These are phyloP conservation scores for Blumeria hordei DNA, from an alignment of 2,329 filamentous ascomycete species.

Conservation along the genomic window DNA sequence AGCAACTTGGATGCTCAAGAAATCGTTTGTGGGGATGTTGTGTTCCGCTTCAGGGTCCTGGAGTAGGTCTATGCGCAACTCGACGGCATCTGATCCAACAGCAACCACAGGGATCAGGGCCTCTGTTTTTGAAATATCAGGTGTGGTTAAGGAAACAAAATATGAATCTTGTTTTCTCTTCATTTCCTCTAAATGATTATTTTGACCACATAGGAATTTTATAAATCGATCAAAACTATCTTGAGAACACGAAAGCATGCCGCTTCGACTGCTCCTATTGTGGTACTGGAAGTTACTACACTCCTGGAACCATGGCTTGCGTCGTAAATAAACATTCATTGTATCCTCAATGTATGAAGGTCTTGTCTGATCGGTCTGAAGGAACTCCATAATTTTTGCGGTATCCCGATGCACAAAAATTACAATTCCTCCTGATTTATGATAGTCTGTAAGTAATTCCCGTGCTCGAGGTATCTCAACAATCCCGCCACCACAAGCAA, in stretches of 20 bases:
- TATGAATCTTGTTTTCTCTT: constrained; percentile 55
- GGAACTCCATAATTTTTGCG: constrained; percentile 66
- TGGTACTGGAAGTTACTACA: constrained; percentile 92
- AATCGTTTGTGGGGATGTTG: constrained; percentile 42
- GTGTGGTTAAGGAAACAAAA: constrained; percentile 77
- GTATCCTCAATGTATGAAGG: constrained; percentile 88
- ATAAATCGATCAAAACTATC: constrained; percentile 55
- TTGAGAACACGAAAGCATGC: constrained; percentile 12
- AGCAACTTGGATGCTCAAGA: constrained; percentile 59
- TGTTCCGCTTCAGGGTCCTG: constrained; percentile 28
- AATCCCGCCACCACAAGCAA: constrained; percentile 83
- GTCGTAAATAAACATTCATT: constrained; percentile 67
- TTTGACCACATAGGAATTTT: constrained; percentile 38
- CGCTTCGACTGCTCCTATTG: constrained; percentile 34
- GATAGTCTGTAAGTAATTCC: constrained; percentile 48
- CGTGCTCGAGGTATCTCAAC: constrained; percentile 69
- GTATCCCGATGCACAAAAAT: constrained; percentile 74
- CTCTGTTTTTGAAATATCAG: constrained; percentile 39
- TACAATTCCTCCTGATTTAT: constrained; percentile 57
- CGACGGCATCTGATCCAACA: constrained; percentile 77
- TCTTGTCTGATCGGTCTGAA: constrained; percentile 68
- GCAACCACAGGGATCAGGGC: constrained; percentile 42
- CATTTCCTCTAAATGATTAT: constrained; percentile 28
- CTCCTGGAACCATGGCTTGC: constrained; percentile 71
- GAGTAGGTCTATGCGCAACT: constrained; percentile 78